Base-by-base conservation (phyloP, 1,284 basidiomycete genomes). In the Exsudoporus floridanus region DNA sequence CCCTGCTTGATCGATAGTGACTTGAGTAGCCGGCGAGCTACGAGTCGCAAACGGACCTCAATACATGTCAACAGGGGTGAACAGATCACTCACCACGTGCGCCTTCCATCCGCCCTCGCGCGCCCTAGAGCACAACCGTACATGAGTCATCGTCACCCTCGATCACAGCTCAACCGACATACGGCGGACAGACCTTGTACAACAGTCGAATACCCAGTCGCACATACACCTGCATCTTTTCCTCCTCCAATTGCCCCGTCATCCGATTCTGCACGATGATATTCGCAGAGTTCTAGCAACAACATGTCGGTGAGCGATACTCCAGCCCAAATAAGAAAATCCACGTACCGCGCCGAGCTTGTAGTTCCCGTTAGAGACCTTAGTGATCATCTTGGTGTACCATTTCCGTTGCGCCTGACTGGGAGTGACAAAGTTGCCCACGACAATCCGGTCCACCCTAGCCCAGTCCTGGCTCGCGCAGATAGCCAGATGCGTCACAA, bases 181-280 rank as follows among this genome's bases (percentile, higher is more conserved):
- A 40, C 23, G 42, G 3, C 25, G 12, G 27, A 64, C 68, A 21
- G 10, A 81, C 84, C 78, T 96, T 95, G 79, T 98, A 98, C 52
- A 98, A 71, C 51, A 98, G 70, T 16, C 96, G 79, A 63, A 98
- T 98, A 10, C 95, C 95, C 18, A 98, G 73, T 35, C 95, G 77
- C 0, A 99, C 94, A 66, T 98, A 98, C 4, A 94, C 91, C 67
- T 94, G 89, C 89, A 96, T 97, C 77, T 98, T 98, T 73, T 99
- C 97, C 72, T 99, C 97, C 64, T 96, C 88, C 53, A 98, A 70
- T 69, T 94, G 90, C 0, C 97, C 96, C 2, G 92, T 95, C 63
- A 83, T 70, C 13, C 94, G 79, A 68, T 97, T 93, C 73, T 97
- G 94, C 0, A 97, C 93, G 55, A 98, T 92, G 58, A 98, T 98